A percentile compares a stretch with the other conserved stretches of the same genome.
Conservation (phyloP, 805 yeast species). For the Candida dajiaensis region DNA sequence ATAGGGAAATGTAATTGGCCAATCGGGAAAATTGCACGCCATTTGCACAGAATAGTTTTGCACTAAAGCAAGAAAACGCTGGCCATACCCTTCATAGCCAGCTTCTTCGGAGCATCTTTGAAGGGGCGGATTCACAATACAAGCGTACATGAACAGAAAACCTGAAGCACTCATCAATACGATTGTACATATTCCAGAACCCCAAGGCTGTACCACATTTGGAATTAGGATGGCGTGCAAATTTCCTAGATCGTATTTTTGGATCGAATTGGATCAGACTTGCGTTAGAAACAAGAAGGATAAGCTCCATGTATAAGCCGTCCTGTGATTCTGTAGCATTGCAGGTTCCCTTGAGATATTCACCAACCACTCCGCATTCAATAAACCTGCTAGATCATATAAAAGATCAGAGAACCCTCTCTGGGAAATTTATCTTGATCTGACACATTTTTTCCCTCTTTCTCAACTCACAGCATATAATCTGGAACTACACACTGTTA, state of each 20-base stretch:
- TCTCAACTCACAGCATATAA: background rate
- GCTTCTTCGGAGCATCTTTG: too few species aligned
- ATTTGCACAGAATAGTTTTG: too few species aligned
- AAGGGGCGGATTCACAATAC: too few species aligned
- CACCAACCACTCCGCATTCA: background rate
- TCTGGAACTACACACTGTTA: background rate
- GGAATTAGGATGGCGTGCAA: background rate
- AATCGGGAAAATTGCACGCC: background rate
- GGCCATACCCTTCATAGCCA: too few species aligned
- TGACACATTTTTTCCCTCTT: background rate
- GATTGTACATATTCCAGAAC: background rate
- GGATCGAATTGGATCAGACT: background rate
- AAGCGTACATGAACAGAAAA: too few species aligned
- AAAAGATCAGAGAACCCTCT: background rate
- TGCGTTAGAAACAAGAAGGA: background rate
- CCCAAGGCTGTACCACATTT: background rate
- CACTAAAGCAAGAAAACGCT: background rate
- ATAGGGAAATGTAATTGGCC: background rate
- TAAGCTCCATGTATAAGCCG: background rate
- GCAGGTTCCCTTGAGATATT: background rate
- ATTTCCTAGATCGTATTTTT: background rate
- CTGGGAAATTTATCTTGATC: background rate
- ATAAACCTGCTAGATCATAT: background rate
- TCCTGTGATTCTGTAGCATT: background rate
- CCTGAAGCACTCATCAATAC: background rate